A percentile compares a stretch with the other conserved stretches of the same genome.
Conservation (phyloP, 495 filamentous ascomycete species). For the Hypoxylon intermedium region DNA sequence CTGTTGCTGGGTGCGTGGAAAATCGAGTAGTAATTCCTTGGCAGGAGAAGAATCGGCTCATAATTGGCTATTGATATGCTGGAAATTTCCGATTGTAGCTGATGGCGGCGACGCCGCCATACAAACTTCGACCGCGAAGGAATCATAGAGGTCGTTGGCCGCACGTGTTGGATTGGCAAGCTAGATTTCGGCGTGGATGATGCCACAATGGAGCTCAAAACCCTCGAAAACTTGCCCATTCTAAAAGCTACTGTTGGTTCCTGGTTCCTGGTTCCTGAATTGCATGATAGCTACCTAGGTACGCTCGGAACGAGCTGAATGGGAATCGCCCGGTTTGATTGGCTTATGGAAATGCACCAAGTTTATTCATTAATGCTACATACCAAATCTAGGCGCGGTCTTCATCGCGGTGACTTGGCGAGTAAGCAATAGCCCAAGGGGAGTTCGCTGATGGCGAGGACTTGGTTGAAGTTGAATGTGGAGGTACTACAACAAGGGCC, state of each 20-base stretch:
- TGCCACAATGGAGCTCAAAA: not conserved
- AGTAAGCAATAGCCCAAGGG: constrained; percentile 4
- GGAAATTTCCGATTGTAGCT: constrained; percentile 21
- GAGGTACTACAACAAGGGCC: not conserved
- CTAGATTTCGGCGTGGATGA: not conserved
- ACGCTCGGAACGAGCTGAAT: not conserved
- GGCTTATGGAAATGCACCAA: too few species aligned
- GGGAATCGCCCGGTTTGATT: not conserved
- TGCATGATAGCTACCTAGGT: not conserved
- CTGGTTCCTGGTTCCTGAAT: constrained; percentile 3
- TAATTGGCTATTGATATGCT: constrained; percentile 22
- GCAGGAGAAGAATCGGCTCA: constrained; percentile 6
- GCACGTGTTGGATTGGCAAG: constrained; percentile 20
- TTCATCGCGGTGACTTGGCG: not conserved
- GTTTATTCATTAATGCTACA: too few species aligned
- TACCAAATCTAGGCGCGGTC: constrained; percentile 3
- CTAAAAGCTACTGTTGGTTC: not conserved
- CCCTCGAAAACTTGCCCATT: not conserved
- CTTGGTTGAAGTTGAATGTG: constrained; percentile 1
- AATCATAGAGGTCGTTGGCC: constrained; percentile 22
- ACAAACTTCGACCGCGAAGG: constrained; percentile 8
- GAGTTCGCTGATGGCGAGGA: constrained; percentile 1
- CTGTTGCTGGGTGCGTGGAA: constrained; percentile 11
- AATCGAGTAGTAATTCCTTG: constrained; percentile 22
- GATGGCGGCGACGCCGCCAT: constrained; percentile 16